Conservation (phyloP, 78 protist genomes). For the Chrysochromulina parva region DNA sequence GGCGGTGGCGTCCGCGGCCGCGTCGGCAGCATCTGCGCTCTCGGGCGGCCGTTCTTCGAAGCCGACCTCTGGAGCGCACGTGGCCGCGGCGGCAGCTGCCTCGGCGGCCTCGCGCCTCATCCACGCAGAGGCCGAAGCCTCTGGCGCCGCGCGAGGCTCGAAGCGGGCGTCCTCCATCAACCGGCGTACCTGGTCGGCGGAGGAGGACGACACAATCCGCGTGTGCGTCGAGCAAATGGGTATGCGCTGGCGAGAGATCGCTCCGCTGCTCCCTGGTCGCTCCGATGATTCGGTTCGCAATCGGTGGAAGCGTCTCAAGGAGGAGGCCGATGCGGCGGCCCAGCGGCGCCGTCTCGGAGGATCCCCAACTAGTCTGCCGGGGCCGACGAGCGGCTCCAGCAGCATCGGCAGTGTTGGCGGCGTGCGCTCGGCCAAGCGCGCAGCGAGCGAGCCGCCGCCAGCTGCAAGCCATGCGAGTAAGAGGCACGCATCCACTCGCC, state of each 20-base stretch:
- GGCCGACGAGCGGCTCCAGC: too few relatives aligned
- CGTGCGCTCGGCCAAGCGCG: too few relatives aligned
- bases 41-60: too few relatives aligned
- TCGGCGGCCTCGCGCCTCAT: conserved; percentile 5
- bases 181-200: background rate
- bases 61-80: background rate
- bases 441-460: background rate
- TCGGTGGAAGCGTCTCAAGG: background rate
- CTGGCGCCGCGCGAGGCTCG: background rate
- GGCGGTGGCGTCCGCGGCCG: too few relatives aligned
- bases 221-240: background rate
- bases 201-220: conserved; percentile 13
- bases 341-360: too few relatives aligned
- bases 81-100: conserved; percentile 10
- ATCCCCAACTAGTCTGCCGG: too few relatives aligned
- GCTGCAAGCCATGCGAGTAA: too few relatives aligned
- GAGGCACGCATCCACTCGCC: background rate
- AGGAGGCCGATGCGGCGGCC: too few relatives aligned
- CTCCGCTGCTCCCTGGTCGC: background rate
- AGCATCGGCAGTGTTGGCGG: too few relatives aligned
- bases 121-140: conserved; percentile 14
- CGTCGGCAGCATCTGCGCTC: too few relatives aligned
- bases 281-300: conserved; percentile 26
- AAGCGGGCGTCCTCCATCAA: background rate
- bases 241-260: conserved; percentile 15